Evolutionary conservation across 108 stramenopile species (phyloP), one percentile per base, ranked within the genome.

Genomic region (Cyclotella kingstonii): DNA sequence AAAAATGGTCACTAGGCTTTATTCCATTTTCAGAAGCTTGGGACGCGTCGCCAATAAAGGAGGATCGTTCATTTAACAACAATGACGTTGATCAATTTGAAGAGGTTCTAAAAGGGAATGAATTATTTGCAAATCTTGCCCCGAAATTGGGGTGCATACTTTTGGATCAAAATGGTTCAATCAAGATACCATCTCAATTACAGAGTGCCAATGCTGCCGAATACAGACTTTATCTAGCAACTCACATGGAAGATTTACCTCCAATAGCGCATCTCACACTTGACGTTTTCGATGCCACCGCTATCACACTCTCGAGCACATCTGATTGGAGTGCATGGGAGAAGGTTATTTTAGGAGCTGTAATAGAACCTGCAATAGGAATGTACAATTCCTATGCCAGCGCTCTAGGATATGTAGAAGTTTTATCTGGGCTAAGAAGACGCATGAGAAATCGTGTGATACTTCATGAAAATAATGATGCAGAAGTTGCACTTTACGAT

Each of bases 351-450:
- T 29, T 84, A 14, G 63, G 81, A 55, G 69, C 80, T 10, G 43
- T 89, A 0, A 18, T 88, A 2, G 46, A 72, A 17, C 88, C 91
- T 0, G 77, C 85, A 10, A 77, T 86, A n/a, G 81, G 77, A 42
- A 56, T 84, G 54, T 60, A 87, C 25, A 93, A 90, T 72, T 75
- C 84, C 5, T 90, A 86, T 56, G 81, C 84, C 1, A 59, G 55
- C 23, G 35, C 84, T 10, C 79, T 86, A 8, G 86, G 86, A 1
- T 93, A 82, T 71, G 81, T 85, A 17, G 91, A 93, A 66, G 86
- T 93, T 1, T 65, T 85, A 22, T 81, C 80, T 3, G 91, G 91
- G 11, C 68, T 86, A 19, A 69, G 73, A 54, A 65, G 69, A 47
- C 54, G 91, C 56, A 55, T 84, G 47, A 59, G 47, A 7, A 57